Percentiles rank a stretch among this genome's conserved stretches.
These are phyloP conservation scores for Kwoniella sp. DNA, from an alignment of 768 basidiomycete species.

Conservation along the genomic window DNA sequence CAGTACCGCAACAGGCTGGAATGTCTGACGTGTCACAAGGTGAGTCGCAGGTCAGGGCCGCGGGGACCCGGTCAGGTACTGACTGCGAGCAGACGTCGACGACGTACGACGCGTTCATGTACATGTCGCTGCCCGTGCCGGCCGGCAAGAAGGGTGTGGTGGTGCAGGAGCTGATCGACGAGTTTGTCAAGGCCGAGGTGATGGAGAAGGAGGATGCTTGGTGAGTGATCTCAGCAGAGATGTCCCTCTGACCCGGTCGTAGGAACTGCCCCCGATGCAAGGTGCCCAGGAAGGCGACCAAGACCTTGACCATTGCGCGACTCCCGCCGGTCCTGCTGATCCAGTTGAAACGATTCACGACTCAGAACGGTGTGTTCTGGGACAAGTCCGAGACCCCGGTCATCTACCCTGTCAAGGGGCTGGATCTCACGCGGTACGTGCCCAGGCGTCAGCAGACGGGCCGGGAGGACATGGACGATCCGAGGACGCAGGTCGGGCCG, in stretches of 20 bases:
- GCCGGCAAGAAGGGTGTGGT: slow-evolving; percentile 57
- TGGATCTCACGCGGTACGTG: slow-evolving; percentile 74
- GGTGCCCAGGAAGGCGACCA: slow-evolving; percentile 74
- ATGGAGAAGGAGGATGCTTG: slow-evolving; percentile 92
- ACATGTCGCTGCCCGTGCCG: slow-evolving; percentile 84
- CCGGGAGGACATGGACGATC: slow-evolving; percentile 60
- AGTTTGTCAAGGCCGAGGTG: slow-evolving; percentile 83
- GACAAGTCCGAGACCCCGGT: slow-evolving; percentile 95
- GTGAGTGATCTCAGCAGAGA: slow-evolving; percentile 53
- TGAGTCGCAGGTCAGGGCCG: slow-evolving; percentile 48
- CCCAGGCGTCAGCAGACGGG: slow-evolving; percentile 71
- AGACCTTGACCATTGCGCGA: slow-evolving; percentile 82
- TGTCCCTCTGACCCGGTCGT: background rate
- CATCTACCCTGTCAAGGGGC: slow-evolving; percentile 68
- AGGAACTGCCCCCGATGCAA: slow-evolving; percentile 97
- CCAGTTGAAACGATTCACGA: slow-evolving; percentile 42
- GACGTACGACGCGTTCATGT: slow-evolving; percentile 95
- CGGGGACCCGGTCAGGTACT: too few relatives aligned
- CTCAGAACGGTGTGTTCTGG: slow-evolving; percentile 58
- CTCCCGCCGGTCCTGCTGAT: slow-evolving; percentile 75
- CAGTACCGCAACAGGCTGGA: slow-evolving; percentile 86
- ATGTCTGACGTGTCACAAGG: slow-evolving; percentile 85
- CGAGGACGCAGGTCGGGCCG: slow-evolving; percentile 75
- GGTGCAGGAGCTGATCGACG: slow-evolving; percentile 76
- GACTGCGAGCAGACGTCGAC: slow-evolving; percentile 73